Evolutionary conservation across 768 basidiomycete species (phyloP).

Genomic region (Flagelloscypha sp.): DNA sequence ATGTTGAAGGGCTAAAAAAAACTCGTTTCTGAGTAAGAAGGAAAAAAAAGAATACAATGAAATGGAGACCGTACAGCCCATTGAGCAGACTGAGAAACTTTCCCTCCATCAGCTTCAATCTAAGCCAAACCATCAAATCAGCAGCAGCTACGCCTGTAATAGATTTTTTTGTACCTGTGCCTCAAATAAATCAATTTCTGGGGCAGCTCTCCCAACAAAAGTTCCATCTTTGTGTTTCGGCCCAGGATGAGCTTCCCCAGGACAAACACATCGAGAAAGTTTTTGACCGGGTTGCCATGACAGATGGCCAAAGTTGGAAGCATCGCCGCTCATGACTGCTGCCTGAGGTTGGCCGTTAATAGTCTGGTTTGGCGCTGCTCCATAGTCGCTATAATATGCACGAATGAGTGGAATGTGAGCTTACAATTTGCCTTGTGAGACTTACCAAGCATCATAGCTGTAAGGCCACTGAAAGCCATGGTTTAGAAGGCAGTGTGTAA

Average conservation of each 20-base stretch:
- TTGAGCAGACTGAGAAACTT: constrained; percentile 61
- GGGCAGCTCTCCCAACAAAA: constrained; percentile 43
- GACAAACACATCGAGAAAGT: constrained; percentile 49
- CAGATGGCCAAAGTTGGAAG: constrained; percentile 21
- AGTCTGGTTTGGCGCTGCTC: constrained; percentile 48
- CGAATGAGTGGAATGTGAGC: too few relatives aligned
- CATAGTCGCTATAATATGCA: constrained; percentile 49
- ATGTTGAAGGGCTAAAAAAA: constrained; percentile 3
- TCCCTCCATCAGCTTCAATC: constrained; percentile 15
- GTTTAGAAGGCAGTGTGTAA: constrained; percentile 4
- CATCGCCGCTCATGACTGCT: constrained; percentile 28
- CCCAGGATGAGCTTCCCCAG: constrained; percentile 47
- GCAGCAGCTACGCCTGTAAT: constrained; percentile 10
- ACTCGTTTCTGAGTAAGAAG: background rate
- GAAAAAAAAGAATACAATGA: constrained; percentile 1
- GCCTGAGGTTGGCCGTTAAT: constrained; percentile 37
- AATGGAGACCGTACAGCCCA: constrained; percentile 32
- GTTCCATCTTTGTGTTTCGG: constrained; percentile 35
- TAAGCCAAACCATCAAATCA: constrained; percentile 1
- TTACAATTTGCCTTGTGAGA: too few relatives aligned
- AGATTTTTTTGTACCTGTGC: constrained; percentile 30
- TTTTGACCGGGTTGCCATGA: constrained; percentile 45
- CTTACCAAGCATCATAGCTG: constrained; percentile 62
- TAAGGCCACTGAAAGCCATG: constrained; percentile 61
- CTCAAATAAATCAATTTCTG: constrained; percentile 54